Base-by-base conservation (phyloP, 352 stramenopile genomes). In the Globisporangium uncinulatum region DNA sequence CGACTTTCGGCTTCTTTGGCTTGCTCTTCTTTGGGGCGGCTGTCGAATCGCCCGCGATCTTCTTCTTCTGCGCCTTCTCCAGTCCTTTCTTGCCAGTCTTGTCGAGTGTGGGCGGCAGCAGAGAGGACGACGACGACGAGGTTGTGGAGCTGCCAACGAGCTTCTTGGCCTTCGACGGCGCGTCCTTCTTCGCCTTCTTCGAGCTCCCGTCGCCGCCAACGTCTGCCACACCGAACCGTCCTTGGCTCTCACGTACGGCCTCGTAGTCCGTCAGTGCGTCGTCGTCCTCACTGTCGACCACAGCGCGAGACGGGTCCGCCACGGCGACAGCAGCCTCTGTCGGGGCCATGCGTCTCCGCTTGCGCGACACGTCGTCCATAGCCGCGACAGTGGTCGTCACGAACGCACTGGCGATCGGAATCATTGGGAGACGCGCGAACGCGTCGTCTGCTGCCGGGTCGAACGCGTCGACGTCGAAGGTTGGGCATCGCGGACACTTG, bases 401-500 rank as follows among this genome's bases (percentile, higher is more conserved):
- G 36, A 57, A 73, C 19, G 79, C 63, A 8, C 70, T 83, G 8
- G 57, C 47, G 21, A 92, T 75, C 14, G 82, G 77, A 2, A 70
- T 62, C 17, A 80, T 66, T 1, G 80, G 79, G 10, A 93, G 57
- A 7, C 83, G 71, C 17, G 83, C 81, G n/a, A 80, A 71, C 7
- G 57, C 65, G 34, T 81, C 70, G 61, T 69, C 61, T 34, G 65
- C 47, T 10, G 51, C 71, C 11, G 73, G 54, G 43, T 84, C 71
- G 45, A 79, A 89, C 13, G 55, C 51, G 21, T 83, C 71, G 6
- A 87, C 66, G 41, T 93, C 75, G 56, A 89, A 95, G 14, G 79
- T 71, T 2, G 79, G 58, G 21, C 76, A 89, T 34, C 80, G 70
- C 7, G 86, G 86, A 52, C 86, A 95, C 20, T 71, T 57, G 8